Evolutionary conservation across 257 asterid species (phyloP).

Genomic region (Solanum gandarillasii): DNA sequence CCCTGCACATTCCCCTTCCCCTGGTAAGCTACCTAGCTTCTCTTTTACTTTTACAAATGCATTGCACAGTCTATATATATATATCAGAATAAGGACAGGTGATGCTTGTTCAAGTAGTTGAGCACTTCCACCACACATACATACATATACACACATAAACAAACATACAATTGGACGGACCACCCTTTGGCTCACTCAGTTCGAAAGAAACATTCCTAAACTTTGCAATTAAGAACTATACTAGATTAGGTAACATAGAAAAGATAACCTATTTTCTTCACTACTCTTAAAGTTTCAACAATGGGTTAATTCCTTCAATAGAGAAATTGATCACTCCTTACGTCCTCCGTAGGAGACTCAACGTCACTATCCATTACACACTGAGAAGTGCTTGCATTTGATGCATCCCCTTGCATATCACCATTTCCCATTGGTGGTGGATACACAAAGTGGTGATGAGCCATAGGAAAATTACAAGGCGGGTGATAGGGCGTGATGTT

Average conservation of each 20-base stretch:
- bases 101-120: too few species aligned
- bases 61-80: too few species aligned
- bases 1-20: too few species aligned
- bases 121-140: too few species aligned
- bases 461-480: slow-evolving; percentile 15
- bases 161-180: too few species aligned
- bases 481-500: slow-evolving; percentile 4
- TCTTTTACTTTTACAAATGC: too few species aligned
- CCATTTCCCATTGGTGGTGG: slow-evolving; percentile 33
- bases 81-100: too few species aligned
- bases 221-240: not conserved
- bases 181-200: not conserved
- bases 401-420: slow-evolving; percentile 28
- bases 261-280: not conserved
- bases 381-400: slow-evolving; percentile 43
- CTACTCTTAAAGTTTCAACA: slow-evolving; percentile 1
- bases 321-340: slow-evolving; percentile 32
- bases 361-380: not conserved
- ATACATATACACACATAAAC: too few species aligned
- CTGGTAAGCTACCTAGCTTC: too few species aligned
- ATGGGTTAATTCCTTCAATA: not conserved
- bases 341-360: slow-evolving; percentile 28
- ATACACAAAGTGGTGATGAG: slow-evolving; percentile 39
- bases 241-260: too few species aligned
- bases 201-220: not conserved